phyloP scores from a whole-genome alignment of 441 rosid species.

The Macaranga tanarius region DNA sequence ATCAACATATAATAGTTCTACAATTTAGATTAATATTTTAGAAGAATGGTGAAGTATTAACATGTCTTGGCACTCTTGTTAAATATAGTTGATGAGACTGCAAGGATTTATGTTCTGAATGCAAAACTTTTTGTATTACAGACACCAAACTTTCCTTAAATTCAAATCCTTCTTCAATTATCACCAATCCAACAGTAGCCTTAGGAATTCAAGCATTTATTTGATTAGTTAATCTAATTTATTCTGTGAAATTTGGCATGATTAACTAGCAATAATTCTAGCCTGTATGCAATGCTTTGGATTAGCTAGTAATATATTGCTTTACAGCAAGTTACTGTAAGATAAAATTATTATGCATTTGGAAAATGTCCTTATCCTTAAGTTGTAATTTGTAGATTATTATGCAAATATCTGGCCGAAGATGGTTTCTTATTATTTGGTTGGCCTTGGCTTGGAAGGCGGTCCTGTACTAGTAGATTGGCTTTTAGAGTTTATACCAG shows the following conservation, averaged over 20 bases:
- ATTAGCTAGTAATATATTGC: neutral
- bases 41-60: no score
- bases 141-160: neutral
- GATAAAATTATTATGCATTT: neutral
- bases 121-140: neutral
- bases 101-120: neutral
- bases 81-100: no score
- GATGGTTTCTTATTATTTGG: conserved; percentile 66
- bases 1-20: neutral
- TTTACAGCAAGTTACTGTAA: neutral
- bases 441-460: conserved; percentile 94
- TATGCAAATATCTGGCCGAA: conserved; percentile 60
- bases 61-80: no score
- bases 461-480: conserved; percentile 89
- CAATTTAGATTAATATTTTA: neutral
- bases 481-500: conserved; percentile 94
- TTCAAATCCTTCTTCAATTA: neutral
- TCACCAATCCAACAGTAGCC: neutral
- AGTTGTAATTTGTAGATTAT: conserved; percentile 40
- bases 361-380: conserved; percentile 7
- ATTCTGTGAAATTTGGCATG: neutral
- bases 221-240: neutral
- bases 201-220: neutral
- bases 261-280: neutral
- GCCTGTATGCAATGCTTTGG: neutral